Percentiles rank a stretch among this genome's conserved stretches.
Conservation (phyloP, 2,329 filamentous ascomycete genomes). For the Paecilomyces formosus region DNA sequence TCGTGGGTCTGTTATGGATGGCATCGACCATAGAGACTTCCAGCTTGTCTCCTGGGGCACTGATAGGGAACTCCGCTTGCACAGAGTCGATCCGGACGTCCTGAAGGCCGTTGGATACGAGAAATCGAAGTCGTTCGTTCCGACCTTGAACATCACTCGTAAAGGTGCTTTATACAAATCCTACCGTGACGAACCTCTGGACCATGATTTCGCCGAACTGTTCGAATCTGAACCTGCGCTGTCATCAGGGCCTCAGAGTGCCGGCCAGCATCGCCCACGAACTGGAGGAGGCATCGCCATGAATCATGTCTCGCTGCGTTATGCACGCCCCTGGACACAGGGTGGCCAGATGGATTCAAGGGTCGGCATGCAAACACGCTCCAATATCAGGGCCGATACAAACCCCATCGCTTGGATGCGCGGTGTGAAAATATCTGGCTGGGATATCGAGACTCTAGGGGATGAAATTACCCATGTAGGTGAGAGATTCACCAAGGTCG, state of each 20-base stretch:
- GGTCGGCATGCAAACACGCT: constrained; percentile 42
- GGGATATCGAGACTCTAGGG: constrained; percentile 48
- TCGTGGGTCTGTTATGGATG: constrained; percentile 60
- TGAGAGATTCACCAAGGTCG: constrained; percentile 53
- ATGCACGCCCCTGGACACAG: constrained; percentile 40
- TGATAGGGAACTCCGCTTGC: constrained; percentile 73
- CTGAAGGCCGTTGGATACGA: constrained; percentile 64
- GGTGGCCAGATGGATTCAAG: constrained; percentile 42
- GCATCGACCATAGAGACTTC: constrained; percentile 78
- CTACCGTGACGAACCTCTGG: constrained; percentile 65
- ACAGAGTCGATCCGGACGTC: constrained; percentile 60
- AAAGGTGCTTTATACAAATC: constrained; percentile 79
- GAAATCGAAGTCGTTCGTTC: constrained; percentile 58
- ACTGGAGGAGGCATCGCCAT: constrained; percentile 33
- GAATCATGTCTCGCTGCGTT: constrained; percentile 46
- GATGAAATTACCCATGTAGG: constrained; percentile 57
- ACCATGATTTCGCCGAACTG: constrained; percentile 47
- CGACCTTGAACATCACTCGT: constrained; percentile 66
- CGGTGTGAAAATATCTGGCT: constrained; percentile 52
- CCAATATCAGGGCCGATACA: constrained; percentile 41
- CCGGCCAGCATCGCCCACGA: constrained; percentile 12
- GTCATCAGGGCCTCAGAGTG: constrained; percentile 17
- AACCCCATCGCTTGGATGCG: constrained; percentile 60
- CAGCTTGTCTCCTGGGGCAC: constrained; percentile 90
- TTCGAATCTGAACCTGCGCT: constrained; percentile 21